Percentiles rank a stretch among this genome's conserved stretches.
Evolutionary conservation across 768 basidiomycete genomes (phyloP).

Genomic region (Boletus reticuloceps): DNA sequence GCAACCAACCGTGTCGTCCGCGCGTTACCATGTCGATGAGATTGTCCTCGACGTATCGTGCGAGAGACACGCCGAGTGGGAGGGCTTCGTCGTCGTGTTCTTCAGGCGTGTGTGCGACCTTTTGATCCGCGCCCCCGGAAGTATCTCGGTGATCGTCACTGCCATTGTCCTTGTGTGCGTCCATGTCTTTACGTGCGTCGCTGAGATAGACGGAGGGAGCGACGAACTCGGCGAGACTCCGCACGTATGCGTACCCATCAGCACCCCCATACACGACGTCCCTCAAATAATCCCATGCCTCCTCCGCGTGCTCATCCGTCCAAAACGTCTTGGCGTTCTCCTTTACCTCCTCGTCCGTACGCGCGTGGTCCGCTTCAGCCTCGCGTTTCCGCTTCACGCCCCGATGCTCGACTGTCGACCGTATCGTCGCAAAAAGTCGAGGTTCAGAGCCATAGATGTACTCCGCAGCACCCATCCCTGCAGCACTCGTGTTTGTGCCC

Average conservation of each 20-base stretch:
- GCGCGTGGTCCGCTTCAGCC: conserved; percentile 9
- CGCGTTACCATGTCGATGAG: conserved; percentile 41
- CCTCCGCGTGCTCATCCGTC: conserved; percentile 44
- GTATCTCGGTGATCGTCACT: not conserved
- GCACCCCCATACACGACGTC: conserved; percentile 81
- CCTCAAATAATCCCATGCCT: conserved; percentile 62
- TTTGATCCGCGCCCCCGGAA: not conserved
- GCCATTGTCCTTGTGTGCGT: not conserved
- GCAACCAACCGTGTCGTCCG: conserved; percentile 38
- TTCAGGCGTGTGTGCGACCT: not conserved
- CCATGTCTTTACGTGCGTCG: not conserved
- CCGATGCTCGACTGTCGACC: conserved; percentile 34
- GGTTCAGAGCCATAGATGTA: conserved; percentile 16
- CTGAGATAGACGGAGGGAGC: conserved; percentile 24
- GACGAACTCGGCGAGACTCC: conserved; percentile 75
- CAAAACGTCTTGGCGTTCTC: conserved; percentile 39
- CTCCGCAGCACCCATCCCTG: not conserved
- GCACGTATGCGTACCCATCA: conserved; percentile 72
- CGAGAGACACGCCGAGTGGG: conserved; percentile 35
- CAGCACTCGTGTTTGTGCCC: conserved; percentile 19
- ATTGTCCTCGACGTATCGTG: conserved; percentile 39
- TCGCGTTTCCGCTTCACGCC: conserved; percentile 15
- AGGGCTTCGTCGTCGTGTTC: not conserved
- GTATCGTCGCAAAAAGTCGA: conserved; percentile 35
- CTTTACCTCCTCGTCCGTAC: conserved; percentile 6